These are phyloP conservation scores for Ascochyta fabae DNA, from an alignment of 2,329 filamentous ascomycete genomes.

Conservation along the genomic window DNA sequence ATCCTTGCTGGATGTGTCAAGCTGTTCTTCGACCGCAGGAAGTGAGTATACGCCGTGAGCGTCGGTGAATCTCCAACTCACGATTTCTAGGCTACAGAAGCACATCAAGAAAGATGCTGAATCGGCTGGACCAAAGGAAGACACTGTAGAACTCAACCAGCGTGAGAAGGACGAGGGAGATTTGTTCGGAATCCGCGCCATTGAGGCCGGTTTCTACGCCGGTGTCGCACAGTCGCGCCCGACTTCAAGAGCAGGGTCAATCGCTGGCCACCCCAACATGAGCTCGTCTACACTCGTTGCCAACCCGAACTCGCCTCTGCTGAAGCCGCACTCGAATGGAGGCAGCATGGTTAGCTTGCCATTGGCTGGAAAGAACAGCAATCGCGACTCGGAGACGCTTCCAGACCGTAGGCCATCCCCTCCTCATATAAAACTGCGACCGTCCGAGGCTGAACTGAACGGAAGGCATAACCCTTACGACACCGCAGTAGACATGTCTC, in stretches of 20 bases:
- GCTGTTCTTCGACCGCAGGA: constrained; percentile 44
- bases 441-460: constrained; percentile 47
- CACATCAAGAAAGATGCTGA: constrained; percentile 31
- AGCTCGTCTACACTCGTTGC: constrained; percentile 46
- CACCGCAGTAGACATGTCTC: constrained; percentile 44
- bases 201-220: constrained; percentile 51
- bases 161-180: constrained; percentile 50
- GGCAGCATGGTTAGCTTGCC: constrained; percentile 45
- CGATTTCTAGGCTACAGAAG: constrained; percentile 37
- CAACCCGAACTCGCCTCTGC: constrained; percentile 39
- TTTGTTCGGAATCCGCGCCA: constrained; percentile 50
- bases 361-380: constrained; percentile 27
- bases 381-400: constrained; percentile 29
- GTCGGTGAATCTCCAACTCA: constrained; percentile 15
- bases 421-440: constrained; percentile 38
- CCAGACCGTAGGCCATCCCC: constrained; percentile 30
- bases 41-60: constrained; percentile 30
- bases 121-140: constrained; percentile 40
- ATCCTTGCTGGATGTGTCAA: constrained; percentile 45
- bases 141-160: constrained; percentile 44
- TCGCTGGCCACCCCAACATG: constrained; percentile 35
- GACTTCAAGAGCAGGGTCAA: constrained; percentile 44
- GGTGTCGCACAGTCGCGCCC: constrained; percentile 50
- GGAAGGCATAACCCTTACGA: constrained; percentile 44
- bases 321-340: constrained; percentile 39